phyloP scores from a whole-genome alignment of 495 filamentous ascomycete species.

The Trypethelium eluteriae region DNA sequence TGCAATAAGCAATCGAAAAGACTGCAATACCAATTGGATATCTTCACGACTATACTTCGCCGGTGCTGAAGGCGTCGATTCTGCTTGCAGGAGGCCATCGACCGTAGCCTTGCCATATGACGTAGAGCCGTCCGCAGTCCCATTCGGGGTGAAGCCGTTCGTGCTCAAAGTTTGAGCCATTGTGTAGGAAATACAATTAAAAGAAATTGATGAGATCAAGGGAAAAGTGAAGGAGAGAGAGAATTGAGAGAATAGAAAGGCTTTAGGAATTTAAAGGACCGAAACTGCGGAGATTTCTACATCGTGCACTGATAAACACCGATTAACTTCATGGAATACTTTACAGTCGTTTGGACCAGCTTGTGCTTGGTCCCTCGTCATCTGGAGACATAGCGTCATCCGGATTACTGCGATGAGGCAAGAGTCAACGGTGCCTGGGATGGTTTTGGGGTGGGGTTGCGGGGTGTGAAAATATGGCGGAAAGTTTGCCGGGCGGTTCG shows the following conservation, averaged over 20 bases:
- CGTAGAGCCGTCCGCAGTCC: neutral
- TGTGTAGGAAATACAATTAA: neutral
- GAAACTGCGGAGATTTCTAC: neutral
- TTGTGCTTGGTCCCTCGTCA: neutral
- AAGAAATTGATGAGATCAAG: neutral
- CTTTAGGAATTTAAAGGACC: neutral
- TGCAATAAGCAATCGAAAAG: slow-evolving; percentile 49
- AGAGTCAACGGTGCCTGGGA: neutral
- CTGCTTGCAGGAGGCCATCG: neutral
- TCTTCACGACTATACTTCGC: slow-evolving; percentile 1
- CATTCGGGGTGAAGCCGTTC: neutral
- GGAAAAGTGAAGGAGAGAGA: neutral
- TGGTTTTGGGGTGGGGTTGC: neutral
- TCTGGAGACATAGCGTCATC: neutral
- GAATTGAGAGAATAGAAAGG: neutral
- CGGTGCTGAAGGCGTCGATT: neutral
- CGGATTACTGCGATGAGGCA: slow-evolving; percentile 11
- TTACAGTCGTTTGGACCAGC: neutral
- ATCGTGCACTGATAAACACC: neutral
- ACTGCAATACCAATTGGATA: slow-evolving; percentile 40
- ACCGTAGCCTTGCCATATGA: slow-evolving; percentile 9
- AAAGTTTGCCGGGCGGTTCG: neutral
- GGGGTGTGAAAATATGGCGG: neutral
- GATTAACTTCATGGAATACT: neutral
- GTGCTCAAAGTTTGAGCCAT: neutral